Percentiles rank a stretch among this genome's conserved stretches.
Conservation (phyloP, 305 asterid species). For the Fraxinus nigra region DNA sequence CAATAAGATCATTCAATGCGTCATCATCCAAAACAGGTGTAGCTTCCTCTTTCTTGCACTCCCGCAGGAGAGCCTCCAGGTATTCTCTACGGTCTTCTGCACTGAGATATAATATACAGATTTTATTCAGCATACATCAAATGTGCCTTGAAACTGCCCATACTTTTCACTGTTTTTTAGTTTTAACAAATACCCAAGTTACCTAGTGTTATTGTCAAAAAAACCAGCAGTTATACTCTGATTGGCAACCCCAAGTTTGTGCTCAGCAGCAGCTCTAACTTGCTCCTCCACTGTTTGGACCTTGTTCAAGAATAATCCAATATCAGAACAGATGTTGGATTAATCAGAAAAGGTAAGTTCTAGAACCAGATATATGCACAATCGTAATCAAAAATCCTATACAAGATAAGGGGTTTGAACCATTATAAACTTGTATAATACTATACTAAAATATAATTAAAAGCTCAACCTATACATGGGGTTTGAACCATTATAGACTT, state of each 20-base stretch:
- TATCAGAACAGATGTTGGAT: conserved; percentile 13
- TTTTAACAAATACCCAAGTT: conserved; percentile 20
- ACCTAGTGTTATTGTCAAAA: conserved; percentile 98
- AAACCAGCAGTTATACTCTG: conserved; percentile 99
- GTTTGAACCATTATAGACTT: neutral
- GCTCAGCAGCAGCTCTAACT: conserved; percentile 99
- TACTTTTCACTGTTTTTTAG: neutral
- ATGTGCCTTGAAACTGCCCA: conserved; percentile 6
- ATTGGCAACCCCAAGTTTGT: conserved; percentile 99
- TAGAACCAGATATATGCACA: conserved; percentile 10
- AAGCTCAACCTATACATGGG: conserved; percentile 1
- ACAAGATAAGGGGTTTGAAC: neutral
- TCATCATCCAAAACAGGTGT: conserved; percentile 96
- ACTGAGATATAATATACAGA: conserved; percentile 40
- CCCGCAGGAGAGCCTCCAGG: conserved; percentile 96
- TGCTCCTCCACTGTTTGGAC: conserved; percentile 99
- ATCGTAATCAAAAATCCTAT: neutral
- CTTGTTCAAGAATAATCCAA: conserved; percentile 40
- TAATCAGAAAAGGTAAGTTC: conserved; percentile 1
- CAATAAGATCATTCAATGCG: conserved; percentile 88
- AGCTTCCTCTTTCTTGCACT: conserved; percentile 94
- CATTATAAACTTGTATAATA: neutral
- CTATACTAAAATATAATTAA: neutral
- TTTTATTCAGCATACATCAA: conserved; percentile 21
- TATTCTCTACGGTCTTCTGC: conserved; percentile 99